Evolutionary conservation across 495 filamentous ascomycete genomes (phyloP).

Genomic region (Aspergillus steynii): DNA sequence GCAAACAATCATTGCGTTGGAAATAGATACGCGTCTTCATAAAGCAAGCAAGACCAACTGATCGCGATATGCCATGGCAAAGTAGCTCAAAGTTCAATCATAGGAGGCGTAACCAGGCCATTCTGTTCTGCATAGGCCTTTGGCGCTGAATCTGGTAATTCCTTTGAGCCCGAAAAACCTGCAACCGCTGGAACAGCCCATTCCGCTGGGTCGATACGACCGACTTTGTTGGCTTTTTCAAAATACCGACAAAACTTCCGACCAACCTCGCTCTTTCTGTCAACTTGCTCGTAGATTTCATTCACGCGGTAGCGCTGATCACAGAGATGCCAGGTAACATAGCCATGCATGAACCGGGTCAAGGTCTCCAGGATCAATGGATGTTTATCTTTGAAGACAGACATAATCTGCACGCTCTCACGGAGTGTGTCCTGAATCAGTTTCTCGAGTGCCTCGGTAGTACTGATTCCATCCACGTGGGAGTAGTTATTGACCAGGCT

Average conservation of each 20-base stretch:
- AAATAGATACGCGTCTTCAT: too few relatives aligned
- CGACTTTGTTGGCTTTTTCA: background rate
- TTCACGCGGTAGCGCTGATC: background rate
- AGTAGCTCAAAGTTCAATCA: too few relatives aligned
- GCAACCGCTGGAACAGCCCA: background rate
- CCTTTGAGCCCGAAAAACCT: background rate
- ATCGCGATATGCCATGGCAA: too few relatives aligned
- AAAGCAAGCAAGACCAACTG: too few relatives aligned
- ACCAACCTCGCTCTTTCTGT: background rate
- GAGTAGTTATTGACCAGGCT: conserved; percentile 4
- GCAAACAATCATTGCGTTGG: too few relatives aligned
- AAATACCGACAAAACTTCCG: background rate
- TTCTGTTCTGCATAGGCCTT: too few relatives aligned
- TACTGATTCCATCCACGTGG: background rate
- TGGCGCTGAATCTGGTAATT: too few relatives aligned
- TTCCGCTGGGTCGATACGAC: background rate
- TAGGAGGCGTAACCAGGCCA: too few relatives aligned
- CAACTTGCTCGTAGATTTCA: conserved; percentile 1
- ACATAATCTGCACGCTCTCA: background rate
- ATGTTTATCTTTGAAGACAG: conserved; percentile 3
- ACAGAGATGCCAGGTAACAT: conserved; percentile 6
- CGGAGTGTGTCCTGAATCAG: background rate
- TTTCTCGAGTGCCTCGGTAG: background rate
- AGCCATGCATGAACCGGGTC: background rate
- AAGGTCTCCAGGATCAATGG: background rate